phyloP scores from a whole-genome alignment of 148 eudicot species.

The Camellia granthamiana region DNA sequence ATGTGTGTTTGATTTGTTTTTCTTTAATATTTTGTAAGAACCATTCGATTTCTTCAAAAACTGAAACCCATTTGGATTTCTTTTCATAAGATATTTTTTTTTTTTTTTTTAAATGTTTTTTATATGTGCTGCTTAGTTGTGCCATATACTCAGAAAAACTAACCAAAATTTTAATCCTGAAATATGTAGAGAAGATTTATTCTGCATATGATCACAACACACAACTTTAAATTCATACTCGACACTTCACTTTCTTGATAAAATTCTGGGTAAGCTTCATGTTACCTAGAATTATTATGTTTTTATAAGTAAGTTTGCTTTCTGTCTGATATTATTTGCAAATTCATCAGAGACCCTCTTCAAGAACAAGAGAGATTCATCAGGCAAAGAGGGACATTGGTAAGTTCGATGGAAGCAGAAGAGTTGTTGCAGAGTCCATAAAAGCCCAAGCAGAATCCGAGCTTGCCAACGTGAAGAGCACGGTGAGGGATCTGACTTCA shows the following conservation, averaged over 20 bases:
- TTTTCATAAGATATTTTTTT: neutral
- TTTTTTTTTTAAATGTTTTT: too few species aligned
- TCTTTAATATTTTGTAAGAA: too few species aligned
- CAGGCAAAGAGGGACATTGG: slow-evolving; percentile 39
- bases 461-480: slow-evolving; percentile 16
- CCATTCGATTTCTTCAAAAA: too few species aligned
- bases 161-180: too few species aligned
- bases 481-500: slow-evolving; percentile 39
- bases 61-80: neutral
- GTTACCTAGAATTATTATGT: neutral
- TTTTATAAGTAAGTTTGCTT: neutral
- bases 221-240: too few species aligned
- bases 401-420: slow-evolving; percentile 32
- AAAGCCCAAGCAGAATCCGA: slow-evolving; percentile 38
- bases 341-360: slow-evolving; percentile 34
- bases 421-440: slow-evolving; percentile 32
- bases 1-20: too few species aligned
- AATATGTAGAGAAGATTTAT: too few species aligned
- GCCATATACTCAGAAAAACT: too few species aligned
- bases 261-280: too few species aligned
- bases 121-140: too few species aligned
- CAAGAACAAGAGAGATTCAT: slow-evolving; percentile 55
- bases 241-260: too few species aligned
- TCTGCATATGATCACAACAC: too few species aligned
- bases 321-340: neutral